Base-by-base conservation (phyloP, 192 early-diverging fungal genomes). In the Entomortierella beljakovae region DNA sequence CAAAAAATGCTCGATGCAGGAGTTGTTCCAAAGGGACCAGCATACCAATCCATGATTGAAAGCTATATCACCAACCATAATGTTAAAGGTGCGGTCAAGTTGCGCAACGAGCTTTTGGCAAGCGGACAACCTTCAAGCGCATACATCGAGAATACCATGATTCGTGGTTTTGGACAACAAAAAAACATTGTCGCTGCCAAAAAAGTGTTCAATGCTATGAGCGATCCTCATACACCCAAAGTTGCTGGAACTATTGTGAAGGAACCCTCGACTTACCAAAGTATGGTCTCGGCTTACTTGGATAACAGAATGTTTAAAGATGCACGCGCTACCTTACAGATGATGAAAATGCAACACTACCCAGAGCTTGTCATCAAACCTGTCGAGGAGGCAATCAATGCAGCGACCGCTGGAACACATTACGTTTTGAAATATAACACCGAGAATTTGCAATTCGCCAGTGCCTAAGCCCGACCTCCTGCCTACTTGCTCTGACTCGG, bases 131-230 rank as follows among this genome's bases (percentile, higher is more conserved):
- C 76, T 13, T 82, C 79, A 13, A 86, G 80, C 23, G 70, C 88
- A 1, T 86, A 88, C 59, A 89, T 89, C 34, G 86, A 89, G 59
- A 89, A 89, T 61, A 67, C 84, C 3, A 70, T 89, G 70, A 89
- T 89, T 52, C 82, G 84, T 25, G 86, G 88, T 1, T 89, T 83
- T 67, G 88, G 88, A 8, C 60, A 75, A 37, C 67, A 69, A 6
- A 64, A 81, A 1, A 54, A 84, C 1, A 48, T 84, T 61, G 56
- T 60, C 16, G 71, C 80, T 6, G 86, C 88, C 10, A 79, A 84
- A 35, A 35, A 33, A 2, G 57, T 89, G 4, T 89, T 89, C 49
- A 63, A 85, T 15, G 51, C 54, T 9, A 89, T 89, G 88, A 40
- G 53, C 16, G 88, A 89, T 51, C 66, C 81, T 18, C 66, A 71